Evolutionary conservation across 148 eudicot genomes (phyloP).

Genomic region (Nyssa sinensis): DNA sequence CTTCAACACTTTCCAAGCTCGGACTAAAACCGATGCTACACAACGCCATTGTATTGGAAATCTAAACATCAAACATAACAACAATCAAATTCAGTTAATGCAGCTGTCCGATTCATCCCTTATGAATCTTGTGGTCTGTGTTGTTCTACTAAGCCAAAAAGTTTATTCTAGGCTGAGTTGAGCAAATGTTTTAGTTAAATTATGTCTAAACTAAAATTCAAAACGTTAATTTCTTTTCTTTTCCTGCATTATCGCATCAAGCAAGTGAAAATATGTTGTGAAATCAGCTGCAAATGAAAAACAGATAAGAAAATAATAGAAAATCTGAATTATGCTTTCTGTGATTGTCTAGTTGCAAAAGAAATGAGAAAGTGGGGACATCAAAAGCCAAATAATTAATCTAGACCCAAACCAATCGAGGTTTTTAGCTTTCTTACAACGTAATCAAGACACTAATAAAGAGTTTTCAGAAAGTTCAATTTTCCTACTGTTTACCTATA

Average conservation of each 20-base stretch:
- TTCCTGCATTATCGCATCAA: too few relatives aligned
- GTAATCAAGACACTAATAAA: background rate
- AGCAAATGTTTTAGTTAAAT: background rate
- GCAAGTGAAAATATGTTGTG: too few relatives aligned
- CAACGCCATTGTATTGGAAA: slow-evolving; percentile 43
- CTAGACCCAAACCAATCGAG: background rate
- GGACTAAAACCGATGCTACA: slow-evolving; percentile 46
- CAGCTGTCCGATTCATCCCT: background rate
- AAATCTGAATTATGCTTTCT: background rate
- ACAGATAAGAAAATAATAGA: too few relatives aligned
- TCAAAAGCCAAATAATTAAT: too few relatives aligned
- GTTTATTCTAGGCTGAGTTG: too few relatives aligned
- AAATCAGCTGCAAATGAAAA: too few relatives aligned
- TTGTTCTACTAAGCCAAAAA: too few relatives aligned
- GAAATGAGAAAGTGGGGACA: background rate
- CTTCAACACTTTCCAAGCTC: slow-evolving; percentile 43
- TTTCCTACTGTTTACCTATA: background rate
- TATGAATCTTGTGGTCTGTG: too few relatives aligned
- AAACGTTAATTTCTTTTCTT: too few relatives aligned
- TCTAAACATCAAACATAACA: background rate
- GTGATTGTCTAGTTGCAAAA: background rate
- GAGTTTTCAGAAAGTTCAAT: background rate
- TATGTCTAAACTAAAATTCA: background rate
- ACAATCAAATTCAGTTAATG: slow-evolving; percentile 1
- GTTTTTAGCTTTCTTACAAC: background rate